phyloP scores from a whole-genome alignment of 2,329 filamentous ascomycete genomes.

The Epichloe festucae region DNA sequence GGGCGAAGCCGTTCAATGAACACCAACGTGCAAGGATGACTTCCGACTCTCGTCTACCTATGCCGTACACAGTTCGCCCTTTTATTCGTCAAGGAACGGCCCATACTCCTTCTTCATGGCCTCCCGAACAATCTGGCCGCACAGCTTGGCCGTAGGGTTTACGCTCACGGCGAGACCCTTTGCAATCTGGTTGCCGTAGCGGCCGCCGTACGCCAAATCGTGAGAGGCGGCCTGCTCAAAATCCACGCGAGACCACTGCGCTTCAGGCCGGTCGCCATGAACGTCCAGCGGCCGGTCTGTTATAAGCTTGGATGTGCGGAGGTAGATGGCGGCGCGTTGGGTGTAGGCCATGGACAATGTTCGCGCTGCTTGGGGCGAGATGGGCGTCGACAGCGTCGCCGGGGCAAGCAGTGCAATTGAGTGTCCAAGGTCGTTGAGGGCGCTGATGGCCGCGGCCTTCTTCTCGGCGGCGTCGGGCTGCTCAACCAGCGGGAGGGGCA shows the following conservation, averaged over 20 bases:
- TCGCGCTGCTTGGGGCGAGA: slow-evolving; percentile 52
- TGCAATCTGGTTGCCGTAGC: slow-evolving; percentile 53
- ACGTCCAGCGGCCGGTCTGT: slow-evolving; percentile 24
- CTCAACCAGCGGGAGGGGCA: slow-evolving; percentile 28
- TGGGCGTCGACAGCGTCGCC: slow-evolving; percentile 29
- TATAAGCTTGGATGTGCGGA: slow-evolving; percentile 42
- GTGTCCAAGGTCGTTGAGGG: slow-evolving; percentile 40
- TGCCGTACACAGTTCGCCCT: no score
- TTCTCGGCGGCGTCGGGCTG: slow-evolving; percentile 25
- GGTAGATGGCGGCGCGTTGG: slow-evolving; percentile 54
- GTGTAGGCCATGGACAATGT: slow-evolving; percentile 59
- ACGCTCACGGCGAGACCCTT: slow-evolving; percentile 50
- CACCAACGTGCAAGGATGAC: neutral
- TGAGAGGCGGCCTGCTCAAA: slow-evolving; percentile 50
- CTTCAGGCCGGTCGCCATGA: slow-evolving; percentile 28
- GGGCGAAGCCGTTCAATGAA: no score
- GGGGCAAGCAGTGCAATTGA: slow-evolving; percentile 49
- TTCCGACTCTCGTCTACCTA: no score
- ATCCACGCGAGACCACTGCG: slow-evolving; percentile 36
- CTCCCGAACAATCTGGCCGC: slow-evolving; percentile 55
- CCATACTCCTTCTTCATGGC: slow-evolving; percentile 59
- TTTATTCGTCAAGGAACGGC: slow-evolving; percentile 28
- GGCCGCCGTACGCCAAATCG: slow-evolving; percentile 51
- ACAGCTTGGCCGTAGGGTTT: slow-evolving; percentile 57
- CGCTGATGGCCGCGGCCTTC: slow-evolving; percentile 24